Conservation (phyloP, 495 filamentous ascomycete genomes). For the Annulohypoxylon maeteangense region DNA sequence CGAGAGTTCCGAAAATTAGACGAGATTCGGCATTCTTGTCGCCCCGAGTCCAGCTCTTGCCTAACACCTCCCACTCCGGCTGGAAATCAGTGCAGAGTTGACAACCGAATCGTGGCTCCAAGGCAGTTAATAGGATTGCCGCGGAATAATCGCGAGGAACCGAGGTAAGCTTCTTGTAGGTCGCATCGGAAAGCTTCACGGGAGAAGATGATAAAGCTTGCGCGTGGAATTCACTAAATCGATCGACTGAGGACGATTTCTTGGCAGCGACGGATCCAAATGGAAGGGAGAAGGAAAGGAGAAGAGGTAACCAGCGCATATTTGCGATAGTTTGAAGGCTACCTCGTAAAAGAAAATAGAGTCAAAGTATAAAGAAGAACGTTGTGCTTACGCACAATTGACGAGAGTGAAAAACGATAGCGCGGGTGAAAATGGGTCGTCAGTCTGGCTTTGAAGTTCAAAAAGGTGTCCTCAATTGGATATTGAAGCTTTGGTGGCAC, state of each 20-base stretch:
- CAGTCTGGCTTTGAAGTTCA: conserved; percentile 27
- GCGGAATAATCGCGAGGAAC: conserved; percentile 85
- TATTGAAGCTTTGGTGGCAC: conserved; percentile 19
- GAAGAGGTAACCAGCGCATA: conserved; percentile 67
- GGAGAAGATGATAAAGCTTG: conserved; percentile 73
- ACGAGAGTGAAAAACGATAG: conserved; percentile 8
- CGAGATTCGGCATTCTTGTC: conserved; percentile 77
- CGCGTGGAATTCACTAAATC: conserved; percentile 74
- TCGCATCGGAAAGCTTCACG: conserved; percentile 77
- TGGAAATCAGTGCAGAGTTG: conserved; percentile 88
- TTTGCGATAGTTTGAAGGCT: conserved; percentile 41
- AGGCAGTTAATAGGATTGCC: conserved; percentile 85
- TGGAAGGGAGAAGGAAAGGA: conserved; percentile 66
- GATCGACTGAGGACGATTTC: conserved; percentile 58
- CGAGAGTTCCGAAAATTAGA: conserved; percentile 84
- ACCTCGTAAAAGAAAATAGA: conserved; percentile 7
- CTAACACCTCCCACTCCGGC: conserved; percentile 91
- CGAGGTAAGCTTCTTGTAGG: conserved; percentile 78
- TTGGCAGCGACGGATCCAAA: conserved; percentile 66
- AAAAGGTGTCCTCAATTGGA: conserved; percentile 51
- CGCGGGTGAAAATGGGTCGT: conserved; percentile 18
- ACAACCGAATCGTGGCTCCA: conserved; percentile 87
- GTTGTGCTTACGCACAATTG: conserved; percentile 28
- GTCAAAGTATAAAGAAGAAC: not conserved
- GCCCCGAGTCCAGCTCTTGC: conserved; percentile 86